Percentiles rank a stretch among this genome's conserved stretches.
phyloP scores from a whole-genome alignment of 148 eudicot genomes.

The Rhododendron griersonianum region DNA sequence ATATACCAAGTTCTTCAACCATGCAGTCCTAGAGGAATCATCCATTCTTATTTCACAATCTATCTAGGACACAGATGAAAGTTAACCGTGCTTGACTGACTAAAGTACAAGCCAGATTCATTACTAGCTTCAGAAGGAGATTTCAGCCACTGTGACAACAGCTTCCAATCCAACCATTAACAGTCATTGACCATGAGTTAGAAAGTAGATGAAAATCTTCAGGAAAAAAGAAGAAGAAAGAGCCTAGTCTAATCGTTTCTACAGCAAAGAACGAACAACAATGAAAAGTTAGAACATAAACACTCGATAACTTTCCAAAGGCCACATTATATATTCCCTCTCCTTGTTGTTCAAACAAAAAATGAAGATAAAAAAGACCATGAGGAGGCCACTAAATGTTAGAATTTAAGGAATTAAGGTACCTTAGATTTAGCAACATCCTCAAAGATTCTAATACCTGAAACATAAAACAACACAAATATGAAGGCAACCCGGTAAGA shows the following conservation, averaged over 20 bases:
- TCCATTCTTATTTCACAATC: too few relatives aligned
- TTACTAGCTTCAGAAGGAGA: not conserved
- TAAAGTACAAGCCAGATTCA: not conserved
- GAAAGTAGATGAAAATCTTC: not conserved
- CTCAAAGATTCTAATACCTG: constrained; percentile 95
- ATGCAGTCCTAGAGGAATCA: not conserved
- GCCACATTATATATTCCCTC: not conserved
- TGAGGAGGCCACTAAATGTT: not conserved
- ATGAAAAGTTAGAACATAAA: not conserved
- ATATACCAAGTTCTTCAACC: not conserved
- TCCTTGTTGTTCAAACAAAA: not conserved
- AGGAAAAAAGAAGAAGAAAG: not conserved
- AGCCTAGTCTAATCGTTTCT: not conserved
- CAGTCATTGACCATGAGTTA: not conserved
- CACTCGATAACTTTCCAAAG: not conserved
- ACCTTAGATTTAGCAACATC: constrained; percentile 74
- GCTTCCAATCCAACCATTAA: not conserved
- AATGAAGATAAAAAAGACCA: not conserved
- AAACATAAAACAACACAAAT: constrained; percentile 11
- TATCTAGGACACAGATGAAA: not conserved
- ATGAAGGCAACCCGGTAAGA: not conserved
- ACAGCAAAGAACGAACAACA: not conserved
- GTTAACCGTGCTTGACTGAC: not conserved
- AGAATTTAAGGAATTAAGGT: constrained; percentile 7
- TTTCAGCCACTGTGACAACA: not conserved